Percentiles rank a stretch among this genome's conserved stretches.
Conservation (phyloP, 495 filamentous ascomycete genomes). For the Bathelium albidoporum region DNA sequence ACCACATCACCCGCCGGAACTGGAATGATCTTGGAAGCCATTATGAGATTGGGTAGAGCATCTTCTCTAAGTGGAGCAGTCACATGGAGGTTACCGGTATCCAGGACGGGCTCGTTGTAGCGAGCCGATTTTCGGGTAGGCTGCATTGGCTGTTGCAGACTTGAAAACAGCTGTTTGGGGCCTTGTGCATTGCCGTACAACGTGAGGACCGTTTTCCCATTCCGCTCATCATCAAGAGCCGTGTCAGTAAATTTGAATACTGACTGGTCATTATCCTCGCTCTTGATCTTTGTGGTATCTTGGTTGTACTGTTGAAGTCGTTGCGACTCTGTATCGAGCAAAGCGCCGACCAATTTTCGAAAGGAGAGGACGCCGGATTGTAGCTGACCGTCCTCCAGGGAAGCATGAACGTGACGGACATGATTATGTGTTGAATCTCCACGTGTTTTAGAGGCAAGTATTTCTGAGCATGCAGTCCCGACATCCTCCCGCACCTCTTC, state of each 20-base stretch:
- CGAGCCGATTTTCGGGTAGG: constrained; percentile 28
- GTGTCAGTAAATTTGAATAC: not conserved
- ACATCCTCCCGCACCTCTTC: constrained; percentile 13
- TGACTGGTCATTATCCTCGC: not conserved
- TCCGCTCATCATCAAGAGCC: not conserved
- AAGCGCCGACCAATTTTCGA: constrained; percentile 10
- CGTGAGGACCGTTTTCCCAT: constrained; percentile 47
- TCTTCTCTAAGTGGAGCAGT: constrained; percentile 44
- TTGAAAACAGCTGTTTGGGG: constrained; percentile 73
- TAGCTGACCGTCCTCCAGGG: not conserved
- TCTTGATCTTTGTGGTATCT: not conserved
- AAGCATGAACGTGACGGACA: constrained; percentile 9
- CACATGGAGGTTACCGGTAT: not conserved
- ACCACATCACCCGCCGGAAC: constrained; percentile 32
- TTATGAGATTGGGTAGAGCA: constrained; percentile 63
- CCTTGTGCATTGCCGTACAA: constrained; percentile 60
- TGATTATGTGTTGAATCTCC: not conserved
- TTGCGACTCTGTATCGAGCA: not conserved
- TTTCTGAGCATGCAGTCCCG: constrained; percentile 6
- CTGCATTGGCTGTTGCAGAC: constrained; percentile 48
- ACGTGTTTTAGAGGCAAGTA: constrained; percentile 6
- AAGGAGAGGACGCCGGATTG: constrained; percentile 7
- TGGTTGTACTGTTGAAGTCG: not conserved
- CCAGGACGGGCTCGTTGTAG: constrained; percentile 27
- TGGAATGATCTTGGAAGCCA: constrained; percentile 57